Evolutionary conservation across 495 filamentous ascomycete genomes (phyloP).

Genomic region (Saxophila tyrrhenica): DNA sequence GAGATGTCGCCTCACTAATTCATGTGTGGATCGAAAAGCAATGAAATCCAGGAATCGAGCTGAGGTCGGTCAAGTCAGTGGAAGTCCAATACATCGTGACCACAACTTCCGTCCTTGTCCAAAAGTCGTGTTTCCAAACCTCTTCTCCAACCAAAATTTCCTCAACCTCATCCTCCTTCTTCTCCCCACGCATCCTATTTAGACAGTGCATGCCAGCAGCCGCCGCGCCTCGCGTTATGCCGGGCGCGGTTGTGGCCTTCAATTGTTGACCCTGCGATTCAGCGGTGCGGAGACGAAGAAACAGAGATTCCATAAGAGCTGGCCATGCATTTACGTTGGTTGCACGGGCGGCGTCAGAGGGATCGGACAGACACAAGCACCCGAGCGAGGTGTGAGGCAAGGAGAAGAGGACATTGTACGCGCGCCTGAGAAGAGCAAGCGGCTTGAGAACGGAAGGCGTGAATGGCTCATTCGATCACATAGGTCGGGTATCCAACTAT

Average conservation of each 20-base stretch:
- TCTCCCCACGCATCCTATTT: slow-evolving; percentile 11
- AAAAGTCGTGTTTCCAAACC: background rate
- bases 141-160: background rate
- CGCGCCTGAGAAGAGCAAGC: no score
- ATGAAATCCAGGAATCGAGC: no score
- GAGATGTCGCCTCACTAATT: no score
- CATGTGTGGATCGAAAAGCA: no score
- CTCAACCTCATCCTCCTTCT: background rate
- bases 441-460: no score
- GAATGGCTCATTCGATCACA: no score
- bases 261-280: slow-evolving; percentile 17
- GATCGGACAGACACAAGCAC: slow-evolving; percentile 4
- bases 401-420: background rate
- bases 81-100: no score
- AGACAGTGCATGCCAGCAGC: slow-evolving; percentile 20
- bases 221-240: slow-evolving; percentile 6
- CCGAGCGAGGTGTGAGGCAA: background rate
- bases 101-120: no score
- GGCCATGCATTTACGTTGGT: slow-evolving; percentile 12
- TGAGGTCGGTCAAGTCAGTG: no score
- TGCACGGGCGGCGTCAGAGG: slow-evolving; percentile 22
- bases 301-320: slow-evolving; percentile 17
- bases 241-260: background rate
- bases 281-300: slow-evolving; percentile 14
- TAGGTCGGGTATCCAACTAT: no score